phyloP scores from a whole-genome alignment of 2,329 filamentous ascomycete species.

The Fusarium clavum region DNA sequence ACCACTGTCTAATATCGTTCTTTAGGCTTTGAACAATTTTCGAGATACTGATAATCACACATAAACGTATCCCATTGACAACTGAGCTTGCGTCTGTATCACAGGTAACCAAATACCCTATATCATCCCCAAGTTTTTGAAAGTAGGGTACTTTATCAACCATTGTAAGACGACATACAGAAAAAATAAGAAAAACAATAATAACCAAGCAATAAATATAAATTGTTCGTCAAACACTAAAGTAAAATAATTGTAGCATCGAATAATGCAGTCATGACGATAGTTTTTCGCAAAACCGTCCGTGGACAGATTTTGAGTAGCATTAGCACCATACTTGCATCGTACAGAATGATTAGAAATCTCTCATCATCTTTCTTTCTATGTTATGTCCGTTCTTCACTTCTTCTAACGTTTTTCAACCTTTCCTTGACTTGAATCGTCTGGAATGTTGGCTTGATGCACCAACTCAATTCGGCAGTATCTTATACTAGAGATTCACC shows the following conservation, averaged over 20 bases:
- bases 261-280: too few species aligned
- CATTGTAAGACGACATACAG: neutral
- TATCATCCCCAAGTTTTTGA: neutral
- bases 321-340: fast-evolving
- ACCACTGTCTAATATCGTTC: neutral
- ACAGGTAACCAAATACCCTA: neutral
- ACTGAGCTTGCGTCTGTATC: neutral
- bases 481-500: neutral
- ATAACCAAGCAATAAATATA: neutral
- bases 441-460: neutral
- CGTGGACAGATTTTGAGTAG: too few species aligned
- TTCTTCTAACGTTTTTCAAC: neutral
- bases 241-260: neutral
- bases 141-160: neutral
- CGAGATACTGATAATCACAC: neutral
- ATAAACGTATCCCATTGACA: neutral
- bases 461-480: neutral
- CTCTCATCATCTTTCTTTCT: neutral
- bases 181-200: neutral
- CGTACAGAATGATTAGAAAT: neutral
- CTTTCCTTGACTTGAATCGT: neutral
- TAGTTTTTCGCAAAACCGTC: neutral
- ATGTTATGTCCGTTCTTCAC: neutral
- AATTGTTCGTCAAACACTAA: neutral
- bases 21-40: neutral